These are phyloP conservation scores for Acidiella bohemica DNA, from an alignment of 495 filamentous ascomycete species.

Conservation along the genomic window DNA sequence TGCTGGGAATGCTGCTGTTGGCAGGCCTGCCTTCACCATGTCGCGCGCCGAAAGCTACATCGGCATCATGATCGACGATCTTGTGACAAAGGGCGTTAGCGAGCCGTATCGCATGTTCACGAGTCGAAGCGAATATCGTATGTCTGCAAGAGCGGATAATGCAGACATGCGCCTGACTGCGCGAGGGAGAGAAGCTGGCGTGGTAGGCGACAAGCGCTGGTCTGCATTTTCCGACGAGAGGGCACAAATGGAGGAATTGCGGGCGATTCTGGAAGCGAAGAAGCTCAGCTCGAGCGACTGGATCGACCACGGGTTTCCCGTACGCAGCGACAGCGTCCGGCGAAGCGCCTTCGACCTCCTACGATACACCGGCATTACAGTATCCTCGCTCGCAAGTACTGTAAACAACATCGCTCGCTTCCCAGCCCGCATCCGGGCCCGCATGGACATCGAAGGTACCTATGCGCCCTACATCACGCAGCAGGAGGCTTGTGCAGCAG, in stretches of 20 bases:
- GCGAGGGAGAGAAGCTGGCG: slow-evolving; percentile 60
- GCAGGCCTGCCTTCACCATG: slow-evolving; percentile 49
- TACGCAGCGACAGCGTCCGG: slow-evolving; percentile 43
- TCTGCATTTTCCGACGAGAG: slow-evolving; percentile 46
- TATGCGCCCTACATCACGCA: slow-evolving; percentile 74
- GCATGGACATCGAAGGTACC: slow-evolving; percentile 63
- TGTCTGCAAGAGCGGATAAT: slow-evolving; percentile 83
- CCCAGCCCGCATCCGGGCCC: slow-evolving; percentile 41
- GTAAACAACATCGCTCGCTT: slow-evolving; percentile 44
- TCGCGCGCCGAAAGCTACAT: slow-evolving; percentile 87
- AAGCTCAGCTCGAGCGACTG: slow-evolving; percentile 46
- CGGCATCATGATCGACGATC: slow-evolving; percentile 97
- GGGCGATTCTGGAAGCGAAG: slow-evolving; percentile 41
- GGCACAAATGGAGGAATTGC: slow-evolving; percentile 50
- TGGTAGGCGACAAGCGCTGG: slow-evolving; percentile 74
- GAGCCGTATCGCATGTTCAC: slow-evolving; percentile 99
- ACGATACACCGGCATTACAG: slow-evolving; percentile 41
- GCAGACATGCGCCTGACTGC: slow-evolving; percentile 78
- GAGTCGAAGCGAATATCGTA: slow-evolving; percentile 85
- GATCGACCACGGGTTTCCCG: slow-evolving; percentile 52
- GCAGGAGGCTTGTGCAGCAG: slow-evolving; percentile 49
- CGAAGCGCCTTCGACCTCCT: slow-evolving; percentile 67
- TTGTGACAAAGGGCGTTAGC: slow-evolving; percentile 91
- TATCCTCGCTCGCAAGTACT: slow-evolving; percentile 39
- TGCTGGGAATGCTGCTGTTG: slow-evolving; percentile 65